phyloP scores from a whole-genome alignment of 129 eudicot genomes.

The Gnaphalium uliginosum region DNA sequence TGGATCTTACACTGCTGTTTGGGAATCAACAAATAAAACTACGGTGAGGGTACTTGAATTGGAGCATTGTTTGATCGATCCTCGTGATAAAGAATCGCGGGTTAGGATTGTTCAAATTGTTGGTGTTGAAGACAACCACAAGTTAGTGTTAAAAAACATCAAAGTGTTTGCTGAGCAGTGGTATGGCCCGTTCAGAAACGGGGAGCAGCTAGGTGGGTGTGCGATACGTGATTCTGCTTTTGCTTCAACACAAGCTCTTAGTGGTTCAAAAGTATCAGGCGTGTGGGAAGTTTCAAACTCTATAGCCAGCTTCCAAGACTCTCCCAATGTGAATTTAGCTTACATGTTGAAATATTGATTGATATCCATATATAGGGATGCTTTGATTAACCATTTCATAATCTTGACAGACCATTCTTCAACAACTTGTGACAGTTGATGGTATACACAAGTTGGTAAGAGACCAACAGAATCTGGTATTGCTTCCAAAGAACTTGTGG shows the following conservation, averaged over 20 bases:
- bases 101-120: slow-evolving; percentile 70
- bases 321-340: slow-evolving; percentile 42
- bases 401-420: slow-evolving; percentile 45
- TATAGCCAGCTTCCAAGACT: slow-evolving; percentile 50
- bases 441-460: slow-evolving; percentile 35
- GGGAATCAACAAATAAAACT: slow-evolving; percentile 35
- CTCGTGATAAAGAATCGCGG: slow-evolving; percentile 68
- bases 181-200: slow-evolving; percentile 98
- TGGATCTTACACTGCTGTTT: slow-evolving; percentile 72
- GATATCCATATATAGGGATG: not conserved
- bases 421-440: slow-evolving; percentile 42
- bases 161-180: slow-evolving; percentile 87
- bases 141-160: slow-evolving; percentile 41
- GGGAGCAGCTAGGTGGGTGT: slow-evolving; percentile 93
- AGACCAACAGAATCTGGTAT: slow-evolving; percentile 44
- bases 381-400: slow-evolving; percentile 2
- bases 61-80: slow-evolving; percentile 90
- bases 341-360: not conserved
- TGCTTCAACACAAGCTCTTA: slow-evolving; percentile 62
- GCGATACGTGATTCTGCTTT: slow-evolving; percentile 90
- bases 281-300: slow-evolving; percentile 56
- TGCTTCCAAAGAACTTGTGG: slow-evolving; percentile 89
- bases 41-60: slow-evolving; percentile 47
- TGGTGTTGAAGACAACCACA: slow-evolving; percentile 41
- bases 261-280: slow-evolving; percentile 53